Conservation (phyloP, 2,329 filamentous ascomycete genomes). For the Iodosphaeria phyllophila region DNA sequence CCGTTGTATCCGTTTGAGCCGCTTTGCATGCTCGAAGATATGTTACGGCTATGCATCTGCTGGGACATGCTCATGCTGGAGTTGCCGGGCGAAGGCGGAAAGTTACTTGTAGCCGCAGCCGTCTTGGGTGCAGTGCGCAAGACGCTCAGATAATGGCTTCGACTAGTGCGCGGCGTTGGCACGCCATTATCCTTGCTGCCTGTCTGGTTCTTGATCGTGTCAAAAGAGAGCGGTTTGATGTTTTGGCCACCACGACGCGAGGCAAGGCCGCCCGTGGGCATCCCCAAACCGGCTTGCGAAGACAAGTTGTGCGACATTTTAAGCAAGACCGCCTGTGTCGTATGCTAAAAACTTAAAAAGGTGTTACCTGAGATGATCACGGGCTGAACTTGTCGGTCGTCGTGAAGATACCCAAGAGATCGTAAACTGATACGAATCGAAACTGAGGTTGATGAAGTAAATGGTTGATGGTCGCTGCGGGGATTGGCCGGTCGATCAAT, state of each 20-base stretch:
- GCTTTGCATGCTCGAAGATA: no score
- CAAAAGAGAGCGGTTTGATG: conserved; percentile 78
- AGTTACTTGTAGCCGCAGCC: conserved; percentile 43
- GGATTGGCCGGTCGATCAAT: no score
- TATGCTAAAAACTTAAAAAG: conserved; percentile 40
- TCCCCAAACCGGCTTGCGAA: conserved; percentile 51
- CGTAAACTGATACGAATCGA: background rate
- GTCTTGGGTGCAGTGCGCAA: conserved; percentile 88
- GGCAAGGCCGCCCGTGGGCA: conserved; percentile 65
- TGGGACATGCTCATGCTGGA: conserved; percentile 25
- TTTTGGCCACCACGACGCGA: conserved; percentile 69
- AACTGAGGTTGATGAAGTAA: background rate
- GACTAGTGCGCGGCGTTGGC: conserved; percentile 79
- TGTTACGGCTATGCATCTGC: no score
- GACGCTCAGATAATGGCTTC: conserved; percentile 83
- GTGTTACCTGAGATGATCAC: background rate
- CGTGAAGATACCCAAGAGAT: conserved; percentile 2
- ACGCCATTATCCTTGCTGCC: conserved; percentile 48
- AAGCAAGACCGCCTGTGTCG: conserved; percentile 87
- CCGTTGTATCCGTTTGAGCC: conserved; percentile 25
- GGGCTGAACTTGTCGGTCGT: conserved; percentile 2
- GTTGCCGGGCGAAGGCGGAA: conserved; percentile 35
- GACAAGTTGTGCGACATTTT: conserved; percentile 84
- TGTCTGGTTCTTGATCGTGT: conserved; percentile 48
- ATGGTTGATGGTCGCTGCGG: no score